Base-by-base conservation (phyloP, 805 yeast genomes). In the Tetrapisispora iriomotensis region DNA sequence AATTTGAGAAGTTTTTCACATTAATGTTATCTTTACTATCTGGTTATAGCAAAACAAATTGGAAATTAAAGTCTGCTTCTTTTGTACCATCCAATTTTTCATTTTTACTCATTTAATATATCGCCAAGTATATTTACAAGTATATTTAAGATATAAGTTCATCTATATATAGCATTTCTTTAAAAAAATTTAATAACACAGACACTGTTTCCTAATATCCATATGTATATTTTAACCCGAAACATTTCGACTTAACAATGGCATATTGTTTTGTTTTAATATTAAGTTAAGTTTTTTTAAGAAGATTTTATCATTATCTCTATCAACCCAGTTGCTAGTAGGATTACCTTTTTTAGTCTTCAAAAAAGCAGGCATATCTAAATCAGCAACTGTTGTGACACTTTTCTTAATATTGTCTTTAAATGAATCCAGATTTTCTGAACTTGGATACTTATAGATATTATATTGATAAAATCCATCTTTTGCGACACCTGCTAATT, bases 391-490 rank as follows among this genome's bases (percentile, higher is more conserved):
- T 8, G 24, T 22, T 6, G 25, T 28, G 9, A 55, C 53, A 27
- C 55, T 47, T 14, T 37, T 39, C 15, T 37, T 38, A 15, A 57
- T 39, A 8, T 51, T 39, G 1, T 42, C 31, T 6, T 39, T 41
- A 26, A 54, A 49, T 15, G 43, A 45, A 2, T 34, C 31, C 28
- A 28, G 25, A 6, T 50, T 51, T 7, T 26, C 29, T 8, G 29
- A 25, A 20, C 47, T 51, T 2, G 62, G 60, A 36, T 48, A 50
- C n/a, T 49, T 43, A 13, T 39, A 31, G 4, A 53, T 36, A 21
- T 49, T 47, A 36, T 46, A 58, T 15, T 47, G 37, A 41, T 59
- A 60, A 27, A 45, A 43, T 3, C 65, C 65, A 39, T 59, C 62
- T 35, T 58, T 59, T 6, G 62, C 55, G 4, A 48, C 38, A 0